Evolutionary conservation across 2,329 filamentous ascomycete genomes (phyloP).

Genomic region (Claviceps maximensis): DNA sequence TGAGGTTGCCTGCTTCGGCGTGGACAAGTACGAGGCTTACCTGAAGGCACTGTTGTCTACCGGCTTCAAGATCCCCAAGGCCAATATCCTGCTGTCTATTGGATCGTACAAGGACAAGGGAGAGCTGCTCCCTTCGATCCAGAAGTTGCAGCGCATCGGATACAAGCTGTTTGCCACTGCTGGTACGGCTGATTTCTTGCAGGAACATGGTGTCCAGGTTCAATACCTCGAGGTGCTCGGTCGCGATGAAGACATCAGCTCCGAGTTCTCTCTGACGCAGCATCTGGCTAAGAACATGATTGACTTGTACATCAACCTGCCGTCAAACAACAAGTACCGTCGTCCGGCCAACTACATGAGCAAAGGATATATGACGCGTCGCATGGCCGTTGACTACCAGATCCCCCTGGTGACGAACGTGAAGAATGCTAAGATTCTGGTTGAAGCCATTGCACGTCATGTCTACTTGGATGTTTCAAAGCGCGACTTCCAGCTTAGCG

Average conservation of each 20-base stretch:
- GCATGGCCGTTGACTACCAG: slow-evolving; percentile 97
- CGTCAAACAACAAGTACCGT: slow-evolving; percentile 95
- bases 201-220: slow-evolving; percentile 81
- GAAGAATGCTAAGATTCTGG: slow-evolving; percentile 95
- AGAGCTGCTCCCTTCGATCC: slow-evolving; percentile 87
- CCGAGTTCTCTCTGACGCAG: slow-evolving; percentile 93
- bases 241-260: slow-evolving; percentile 72
- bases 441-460: slow-evolving; percentile 85
- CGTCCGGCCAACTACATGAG: slow-evolving; percentile 97
- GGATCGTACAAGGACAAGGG: slow-evolving; percentile 97
- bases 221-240: slow-evolving; percentile 86
- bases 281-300: slow-evolving; percentile 97
- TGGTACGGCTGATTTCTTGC: slow-evolving; percentile 90
- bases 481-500: slow-evolving; percentile 86
- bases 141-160: slow-evolving; percentile 78
- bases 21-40: slow-evolving; percentile 94
- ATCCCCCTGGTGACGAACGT: slow-evolving; percentile 96
- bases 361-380: slow-evolving; percentile 88
- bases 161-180: slow-evolving; percentile 95
- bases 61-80: slow-evolving; percentile 90
- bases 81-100: slow-evolving; percentile 89
- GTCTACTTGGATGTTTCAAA: slow-evolving; percentile 73
- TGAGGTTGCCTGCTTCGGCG: slow-evolving; percentile 92
- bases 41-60: slow-evolving; percentile 92
- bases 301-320: slow-evolving; percentile 96